Conservation (phyloP, 257 asterid genomes). For the Solanum sitiens region DNA sequence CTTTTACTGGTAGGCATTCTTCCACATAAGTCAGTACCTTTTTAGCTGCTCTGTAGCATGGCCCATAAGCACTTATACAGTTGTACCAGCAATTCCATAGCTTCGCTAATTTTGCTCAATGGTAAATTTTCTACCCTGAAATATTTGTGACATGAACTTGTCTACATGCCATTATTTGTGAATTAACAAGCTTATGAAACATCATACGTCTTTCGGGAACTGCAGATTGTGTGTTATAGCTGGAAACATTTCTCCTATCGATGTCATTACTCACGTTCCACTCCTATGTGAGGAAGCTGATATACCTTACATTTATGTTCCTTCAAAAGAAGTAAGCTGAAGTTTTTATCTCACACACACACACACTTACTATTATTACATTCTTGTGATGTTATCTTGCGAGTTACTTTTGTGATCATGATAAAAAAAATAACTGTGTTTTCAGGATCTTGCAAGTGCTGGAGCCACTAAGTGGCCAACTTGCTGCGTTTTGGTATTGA, state of each 20-base stretch:
- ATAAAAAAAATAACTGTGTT: neutral
- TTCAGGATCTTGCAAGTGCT: conserved; percentile 87
- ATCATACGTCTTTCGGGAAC: neutral
- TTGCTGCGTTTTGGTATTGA: conserved; percentile 73
- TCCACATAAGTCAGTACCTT: neutral
- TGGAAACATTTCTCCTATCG: conserved; percentile 90
- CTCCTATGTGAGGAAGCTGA: conserved; percentile 76
- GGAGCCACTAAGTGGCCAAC: conserved; percentile 94
- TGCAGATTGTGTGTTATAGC: conserved; percentile 86
- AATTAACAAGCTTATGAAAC: neutral
- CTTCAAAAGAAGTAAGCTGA: conserved; percentile 78
- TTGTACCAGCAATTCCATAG: neutral
- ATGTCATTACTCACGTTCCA: conserved; percentile 90
- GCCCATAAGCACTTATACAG: neutral
- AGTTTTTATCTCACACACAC: neutral
- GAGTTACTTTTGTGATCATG: neutral
- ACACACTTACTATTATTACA: neutral
- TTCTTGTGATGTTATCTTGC: neutral
- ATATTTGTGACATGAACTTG: neutral
- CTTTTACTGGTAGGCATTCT: neutral
- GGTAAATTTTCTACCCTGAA: neutral
- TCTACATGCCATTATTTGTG: neutral
- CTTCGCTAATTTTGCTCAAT: neutral
- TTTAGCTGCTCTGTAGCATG: neutral
- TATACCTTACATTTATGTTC: conserved; percentile 67